Percentiles rank a stretch among this genome's conserved stretches.
Conservation (phyloP, 768 basidiomycete species). For the Leccinum ochraceum region DNA sequence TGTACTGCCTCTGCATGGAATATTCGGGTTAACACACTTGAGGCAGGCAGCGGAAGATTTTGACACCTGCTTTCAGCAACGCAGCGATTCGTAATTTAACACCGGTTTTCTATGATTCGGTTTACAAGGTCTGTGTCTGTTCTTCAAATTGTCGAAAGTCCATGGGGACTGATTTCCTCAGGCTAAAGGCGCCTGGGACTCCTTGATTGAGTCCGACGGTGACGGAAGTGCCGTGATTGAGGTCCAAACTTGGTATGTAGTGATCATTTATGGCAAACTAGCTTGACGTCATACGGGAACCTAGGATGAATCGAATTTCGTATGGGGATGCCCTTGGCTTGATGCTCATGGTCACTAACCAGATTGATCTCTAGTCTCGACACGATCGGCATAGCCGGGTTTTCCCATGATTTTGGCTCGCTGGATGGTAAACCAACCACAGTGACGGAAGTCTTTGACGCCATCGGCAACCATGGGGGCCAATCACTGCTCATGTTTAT, state of each 20-base stretch:
- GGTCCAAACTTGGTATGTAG: slow-evolving; percentile 47
- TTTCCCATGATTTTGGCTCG: slow-evolving; percentile 46
- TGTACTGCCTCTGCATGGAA: slow-evolving; percentile 22
- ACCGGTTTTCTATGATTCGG: slow-evolving; percentile 42
- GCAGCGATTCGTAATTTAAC: slow-evolving; percentile 40
- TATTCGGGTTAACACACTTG: slow-evolving; percentile 4
- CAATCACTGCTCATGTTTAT: slow-evolving; percentile 9
- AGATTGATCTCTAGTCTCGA: slow-evolving; percentile 36
- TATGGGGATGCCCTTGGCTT: slow-evolving; percentile 16
- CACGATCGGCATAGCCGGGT: slow-evolving; percentile 45
- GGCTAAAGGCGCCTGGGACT: slow-evolving; percentile 36
- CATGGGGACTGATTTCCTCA: slow-evolving; percentile 3
- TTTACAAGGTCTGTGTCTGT: slow-evolving; percentile 39
- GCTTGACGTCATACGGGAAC: not conserved
- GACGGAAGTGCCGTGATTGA: slow-evolving; percentile 41
- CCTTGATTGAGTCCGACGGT: slow-evolving; percentile 23
- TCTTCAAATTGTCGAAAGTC: not conserved
- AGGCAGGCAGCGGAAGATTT: slow-evolving; percentile 36
- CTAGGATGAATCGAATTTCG: slow-evolving; percentile 49
- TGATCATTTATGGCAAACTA: not conserved
- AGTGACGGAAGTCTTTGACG: slow-evolving; percentile 30
- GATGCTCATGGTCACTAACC: not conserved
- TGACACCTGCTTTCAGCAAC: slow-evolving; percentile 44
- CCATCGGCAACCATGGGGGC: slow-evolving; percentile 17
- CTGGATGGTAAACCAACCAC: slow-evolving; percentile 37